Conservation (phyloP, 2,329 filamentous ascomycete species). For the Epicoccum nigrum region DNA sequence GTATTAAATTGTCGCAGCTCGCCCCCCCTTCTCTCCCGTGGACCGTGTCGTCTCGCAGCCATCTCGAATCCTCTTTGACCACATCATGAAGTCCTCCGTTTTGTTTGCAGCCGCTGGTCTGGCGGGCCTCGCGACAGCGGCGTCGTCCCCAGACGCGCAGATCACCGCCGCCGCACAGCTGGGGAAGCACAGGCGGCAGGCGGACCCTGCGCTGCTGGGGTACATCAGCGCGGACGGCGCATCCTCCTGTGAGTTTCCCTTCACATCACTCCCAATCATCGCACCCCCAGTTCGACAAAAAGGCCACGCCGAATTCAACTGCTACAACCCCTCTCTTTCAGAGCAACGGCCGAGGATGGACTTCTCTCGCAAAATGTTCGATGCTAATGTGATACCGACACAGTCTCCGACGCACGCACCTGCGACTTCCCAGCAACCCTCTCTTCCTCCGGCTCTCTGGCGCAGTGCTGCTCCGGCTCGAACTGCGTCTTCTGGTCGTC, state of each 20-base stretch:
- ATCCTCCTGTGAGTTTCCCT: conserved; percentile 24
- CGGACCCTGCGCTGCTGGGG: conserved; percentile 29
- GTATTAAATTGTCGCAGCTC: no score
- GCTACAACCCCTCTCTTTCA: no score
- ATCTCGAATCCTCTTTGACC: background rate
- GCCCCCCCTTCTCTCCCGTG: no score
- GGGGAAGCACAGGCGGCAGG: conserved; percentile 23
- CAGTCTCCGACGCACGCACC: conserved; percentile 29
- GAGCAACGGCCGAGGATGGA: no score
- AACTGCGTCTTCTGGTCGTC: conserved; percentile 31
- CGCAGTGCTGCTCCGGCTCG: conserved; percentile 28
- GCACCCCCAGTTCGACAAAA: no score
- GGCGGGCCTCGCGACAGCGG: conserved; percentile 18
- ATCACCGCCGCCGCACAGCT: conserved; percentile 30
- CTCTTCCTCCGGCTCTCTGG: conserved; percentile 25
- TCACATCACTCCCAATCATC: no score
- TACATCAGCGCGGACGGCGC: conserved; percentile 26
- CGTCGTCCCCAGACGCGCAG: conserved; percentile 23
- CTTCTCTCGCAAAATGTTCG: no score
- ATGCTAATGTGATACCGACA: background rate
- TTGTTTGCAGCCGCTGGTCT: no score
- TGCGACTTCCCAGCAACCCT: conserved; percentile 35
- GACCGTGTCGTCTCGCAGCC: background rate
- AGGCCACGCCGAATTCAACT: no score
- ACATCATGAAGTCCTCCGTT: conserved; percentile 19